phyloP scores from a whole-genome alignment of 2,329 filamentous ascomycete genomes.

The Scedosporium aurantiacum region DNA sequence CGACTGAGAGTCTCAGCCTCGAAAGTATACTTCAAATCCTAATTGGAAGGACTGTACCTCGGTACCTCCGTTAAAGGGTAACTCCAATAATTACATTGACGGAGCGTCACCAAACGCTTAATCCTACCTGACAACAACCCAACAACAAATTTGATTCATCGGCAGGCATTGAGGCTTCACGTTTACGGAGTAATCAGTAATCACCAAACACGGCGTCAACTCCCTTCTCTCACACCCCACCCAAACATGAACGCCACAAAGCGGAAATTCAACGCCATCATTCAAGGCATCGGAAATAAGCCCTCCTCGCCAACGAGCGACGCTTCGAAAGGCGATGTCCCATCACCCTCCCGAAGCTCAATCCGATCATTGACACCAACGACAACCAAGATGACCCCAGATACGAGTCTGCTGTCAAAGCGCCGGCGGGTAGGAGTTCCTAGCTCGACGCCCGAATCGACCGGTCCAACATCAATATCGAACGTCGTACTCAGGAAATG shows the following conservation, averaged over 20 bases:
- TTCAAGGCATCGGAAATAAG: conserved; percentile 43
- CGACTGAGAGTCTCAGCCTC: neutral
- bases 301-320: conserved; percentile 4
- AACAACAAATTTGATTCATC: neutral
- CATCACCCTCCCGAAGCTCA: conserved; percentile 11
- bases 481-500: conserved; percentile 31
- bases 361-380: conserved; percentile 7
- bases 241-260: conserved; percentile 62
- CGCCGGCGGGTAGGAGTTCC: conserved; percentile 39
- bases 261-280: conserved; percentile 67
- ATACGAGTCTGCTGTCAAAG: conserved; percentile 21
- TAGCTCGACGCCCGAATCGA: conserved; percentile 22
- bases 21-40: no score
- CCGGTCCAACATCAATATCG: conserved; percentile 20
- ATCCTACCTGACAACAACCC: conserved; percentile 4
- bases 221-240: neutral
- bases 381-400: conserved; percentile 13
- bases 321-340: conserved; percentile 7
- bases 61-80: neutral
- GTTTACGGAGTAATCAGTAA: no score
- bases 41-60: neutral
- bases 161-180: neutral
- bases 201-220: neutral
- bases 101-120: neutral
- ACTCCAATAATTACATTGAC: neutral